A percentile compares a stretch with the other conserved stretches of the same genome.
phyloP scores from a whole-genome alignment of 306 rosid species.

The Arachis stenosperma region DNA sequence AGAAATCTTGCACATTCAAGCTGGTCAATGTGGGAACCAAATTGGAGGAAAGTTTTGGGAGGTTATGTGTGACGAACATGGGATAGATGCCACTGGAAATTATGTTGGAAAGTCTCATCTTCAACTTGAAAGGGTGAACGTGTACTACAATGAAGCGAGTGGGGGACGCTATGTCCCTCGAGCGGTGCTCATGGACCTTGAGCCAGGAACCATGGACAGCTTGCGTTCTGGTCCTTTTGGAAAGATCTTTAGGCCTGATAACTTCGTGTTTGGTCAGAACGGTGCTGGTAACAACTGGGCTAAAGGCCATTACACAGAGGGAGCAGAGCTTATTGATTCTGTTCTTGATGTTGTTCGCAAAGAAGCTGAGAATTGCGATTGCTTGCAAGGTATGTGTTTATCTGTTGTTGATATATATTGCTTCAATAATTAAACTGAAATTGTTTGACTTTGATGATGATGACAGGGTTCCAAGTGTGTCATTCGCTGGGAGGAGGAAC shows the following conservation, averaged over 20 bases:
- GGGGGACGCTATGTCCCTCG: conserved; percentile 87
- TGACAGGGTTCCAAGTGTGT: conserved; percentile 84
- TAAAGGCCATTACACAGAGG: conserved; percentile 90
- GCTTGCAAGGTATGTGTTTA: conserved; percentile 63
- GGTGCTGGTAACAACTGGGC: conserved; percentile 98
- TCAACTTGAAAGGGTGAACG: conserved; percentile 88
- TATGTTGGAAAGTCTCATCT: conserved; percentile 65
- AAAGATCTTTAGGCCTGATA: conserved; percentile 80
- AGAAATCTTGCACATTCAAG: conserved; percentile 90
- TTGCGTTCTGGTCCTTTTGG: conserved; percentile 78
- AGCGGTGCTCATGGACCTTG: conserved; percentile 88
- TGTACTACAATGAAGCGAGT: conserved; percentile 84
- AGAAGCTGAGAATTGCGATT: conserved; percentile 91
- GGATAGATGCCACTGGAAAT: conserved; percentile 70
- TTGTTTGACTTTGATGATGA: background rate
- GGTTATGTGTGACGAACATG: conserved; percentile 90
- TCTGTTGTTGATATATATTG: background rate
- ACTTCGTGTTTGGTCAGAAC: conserved; percentile 86
- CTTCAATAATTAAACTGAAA: background rate
- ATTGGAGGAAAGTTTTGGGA: conserved; percentile 93
- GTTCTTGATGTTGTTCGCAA: conserved; percentile 93
- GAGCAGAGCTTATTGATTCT: conserved; percentile 85
- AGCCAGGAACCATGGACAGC: conserved; percentile 95
- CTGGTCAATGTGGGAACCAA: conserved; percentile 93
- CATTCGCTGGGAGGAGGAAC: conserved; percentile 97